Base-by-base conservation (phyloP, 2,329 filamentous ascomycete species). In the Magnaporthiopsis incrustans region DNA sequence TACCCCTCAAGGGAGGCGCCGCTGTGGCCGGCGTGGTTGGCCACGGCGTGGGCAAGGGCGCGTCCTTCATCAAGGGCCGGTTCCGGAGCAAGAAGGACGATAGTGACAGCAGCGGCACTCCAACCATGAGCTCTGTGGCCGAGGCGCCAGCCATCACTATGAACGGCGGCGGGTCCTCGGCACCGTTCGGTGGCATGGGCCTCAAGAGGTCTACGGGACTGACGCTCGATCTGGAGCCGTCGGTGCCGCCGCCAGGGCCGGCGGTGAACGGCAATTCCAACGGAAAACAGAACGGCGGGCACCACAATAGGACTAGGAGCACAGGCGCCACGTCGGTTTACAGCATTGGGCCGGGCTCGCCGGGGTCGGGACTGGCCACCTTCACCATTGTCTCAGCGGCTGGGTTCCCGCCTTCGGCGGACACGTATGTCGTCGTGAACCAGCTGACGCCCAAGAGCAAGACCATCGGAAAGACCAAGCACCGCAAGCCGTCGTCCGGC, bases 1-100 rank as follows among this genome's bases (percentile, higher is more conserved):
- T 89, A 25, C 96, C 95, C n/a, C 89, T 99, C 76, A 98, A 98
- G 78, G 93, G 92, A 50, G 91, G 91, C 35, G 89, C 87, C 65
- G 89, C 89, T 53, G 93, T 92, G 53, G 89, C 84, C 18, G 87
- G 85, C 2, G 83, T 78, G 26, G 86, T 91, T 2, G 89, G 89
- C 27, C 90, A 91, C 65, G 89, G 90, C 53, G 92, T 98, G 44
- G 88, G 91, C 68, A 96, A 91, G 74, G 94, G 92, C 59, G 95
- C 92, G 7, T 93, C 91, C 0, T 97, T 98, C 81, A 81, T 99
- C 68, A 90, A 90, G 69, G 90, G 91, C 66, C 91, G 92, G 25
- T 88, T 98, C 76, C 89, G 88, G 71, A 82, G 88, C 65, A 86
- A 87, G 74, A 85, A 85, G 63, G 82, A 84, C 26, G 83, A 83